Base-by-base conservation (phyloP, 768 basidiomycete genomes). In the Rhizopogon vinicolor region DNA sequence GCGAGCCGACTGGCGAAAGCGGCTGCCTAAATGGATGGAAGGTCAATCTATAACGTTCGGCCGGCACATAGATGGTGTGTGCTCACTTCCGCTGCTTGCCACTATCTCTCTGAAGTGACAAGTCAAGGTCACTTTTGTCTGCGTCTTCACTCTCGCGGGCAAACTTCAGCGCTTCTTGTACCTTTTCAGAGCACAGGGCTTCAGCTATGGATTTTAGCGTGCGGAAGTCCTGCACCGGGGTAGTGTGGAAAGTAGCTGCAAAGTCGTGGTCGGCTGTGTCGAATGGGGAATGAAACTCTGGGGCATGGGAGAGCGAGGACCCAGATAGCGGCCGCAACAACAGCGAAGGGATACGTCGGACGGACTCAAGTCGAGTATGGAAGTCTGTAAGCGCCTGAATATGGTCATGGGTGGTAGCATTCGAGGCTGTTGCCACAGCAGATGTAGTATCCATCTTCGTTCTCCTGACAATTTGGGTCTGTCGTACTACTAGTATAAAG, bases 21-120 rank as follows among this genome's bases (percentile, higher is more conserved):
- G 76, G 74, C 9, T 78, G 77, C 58, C 84, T 80, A 40, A 35
- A 42, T n/a, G 13, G 18, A 49, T 16, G 28, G 4, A 22, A n/a
- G 45, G 29, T 18, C 9, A 31, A 22, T 31, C 41, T 18, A 29
- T 33, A 48, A 51, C 29, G 29, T 29, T 31, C 12, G 13, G n/a
- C 41, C 18, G 22, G 28, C 9, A 43, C 16, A 37, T 12, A n/a
- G 16, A 46, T 41, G 5, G 46, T 28, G n/a, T 35, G 57, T 57
- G 72, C 77, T 54, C 62, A 85, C 87, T 79, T 79, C 67, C 79
- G 77, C 64, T 83, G 77, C 64, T 82, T 87, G 63, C 80, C 75
- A 41, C 66, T 76, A 51, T 82, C 77, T 57, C 81, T 73, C 52
- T 81, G 73, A 28, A 74, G 63, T 55, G 74, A 70, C 54, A 74